phyloP scores from a whole-genome alignment of 139 green algal species.

The Chlamydomonas eustigma region DNA sequence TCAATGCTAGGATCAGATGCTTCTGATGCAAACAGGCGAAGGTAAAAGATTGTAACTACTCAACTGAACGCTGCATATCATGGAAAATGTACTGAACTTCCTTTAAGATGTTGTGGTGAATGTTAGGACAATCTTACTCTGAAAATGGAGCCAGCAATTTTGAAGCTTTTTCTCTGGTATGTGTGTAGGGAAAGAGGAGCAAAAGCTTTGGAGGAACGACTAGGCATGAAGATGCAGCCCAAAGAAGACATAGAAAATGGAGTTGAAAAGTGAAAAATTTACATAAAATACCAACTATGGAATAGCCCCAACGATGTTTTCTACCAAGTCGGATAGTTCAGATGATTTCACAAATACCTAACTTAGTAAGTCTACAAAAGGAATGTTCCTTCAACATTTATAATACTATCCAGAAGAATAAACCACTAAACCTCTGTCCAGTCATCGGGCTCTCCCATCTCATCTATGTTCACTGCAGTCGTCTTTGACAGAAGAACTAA shows the following conservation, averaged over 20 bases:
- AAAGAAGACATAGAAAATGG: not conserved
- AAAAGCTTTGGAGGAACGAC: slow-evolving; percentile 71
- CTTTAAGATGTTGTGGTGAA: slow-evolving; percentile 11
- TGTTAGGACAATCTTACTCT: not conserved
- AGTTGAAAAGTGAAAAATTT: no score
- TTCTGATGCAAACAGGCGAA: slow-evolving; percentile 59
- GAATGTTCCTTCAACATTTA: no score
- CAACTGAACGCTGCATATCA: no score
- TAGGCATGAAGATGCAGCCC: slow-evolving; percentile 18
- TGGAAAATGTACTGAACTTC: no score
- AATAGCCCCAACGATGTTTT: no score
- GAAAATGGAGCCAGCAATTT: not conserved
- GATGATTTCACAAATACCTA: no score
- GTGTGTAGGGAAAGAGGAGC: slow-evolving; percentile 67
- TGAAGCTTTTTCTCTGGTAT: not conserved
- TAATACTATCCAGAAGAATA: no score
- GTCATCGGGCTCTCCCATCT: not conserved
- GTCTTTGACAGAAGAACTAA: not conserved
- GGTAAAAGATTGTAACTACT: no score
- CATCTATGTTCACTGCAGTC: not conserved
- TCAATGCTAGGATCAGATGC: slow-evolving; percentile 51
- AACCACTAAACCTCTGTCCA: not conserved
- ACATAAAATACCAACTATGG: no score
- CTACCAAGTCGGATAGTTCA: no score
- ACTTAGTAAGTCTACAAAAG: no score